Evolutionary conservation across 306 rosid species (phyloP).

Genomic region (Betula pendula): DNA sequence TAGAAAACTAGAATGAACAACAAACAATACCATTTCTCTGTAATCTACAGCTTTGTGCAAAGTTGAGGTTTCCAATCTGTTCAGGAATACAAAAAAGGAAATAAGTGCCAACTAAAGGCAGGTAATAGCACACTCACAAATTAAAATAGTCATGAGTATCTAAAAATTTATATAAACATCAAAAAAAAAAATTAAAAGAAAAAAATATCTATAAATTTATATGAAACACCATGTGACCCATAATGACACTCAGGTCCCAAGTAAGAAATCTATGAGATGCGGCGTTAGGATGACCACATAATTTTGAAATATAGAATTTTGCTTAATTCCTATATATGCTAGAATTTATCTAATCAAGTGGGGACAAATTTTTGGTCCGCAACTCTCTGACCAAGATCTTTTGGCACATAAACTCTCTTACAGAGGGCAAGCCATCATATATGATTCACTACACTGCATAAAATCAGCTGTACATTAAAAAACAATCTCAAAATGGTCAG

Average conservation of each 20-base stretch:
- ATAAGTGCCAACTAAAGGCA: not conserved
- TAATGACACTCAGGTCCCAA: not conserved
- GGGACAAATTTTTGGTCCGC: not conserved
- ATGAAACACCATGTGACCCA: not conserved
- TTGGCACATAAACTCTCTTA: not conserved
- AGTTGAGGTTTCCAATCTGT: slow-evolving; percentile 27
- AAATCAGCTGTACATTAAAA: not conserved
- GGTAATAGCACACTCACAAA: not conserved
- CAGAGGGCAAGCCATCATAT: not conserved
- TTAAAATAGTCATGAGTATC: not conserved
- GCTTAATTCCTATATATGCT: not conserved
- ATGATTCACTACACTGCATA: not conserved
- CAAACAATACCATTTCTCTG: slow-evolving; percentile 33
- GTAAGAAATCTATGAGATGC: not conserved
- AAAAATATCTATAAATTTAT: not conserved
- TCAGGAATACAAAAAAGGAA: slow-evolving; percentile 8
- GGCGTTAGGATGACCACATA: not conserved
- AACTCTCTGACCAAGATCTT: not conserved
- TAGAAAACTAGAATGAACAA: not conserved
- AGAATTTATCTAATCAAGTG: not conserved
- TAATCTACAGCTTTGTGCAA: slow-evolving; percentile 9
- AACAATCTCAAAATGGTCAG: not conserved
- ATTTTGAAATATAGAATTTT: not conserved
- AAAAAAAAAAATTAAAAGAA: not conserved
- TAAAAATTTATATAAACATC: not conserved